Evolutionary conservation across 148 eudicot genomes (phyloP), one percentile per base, ranked within the genome.

Genomic region (Cornus controversa): DNA sequence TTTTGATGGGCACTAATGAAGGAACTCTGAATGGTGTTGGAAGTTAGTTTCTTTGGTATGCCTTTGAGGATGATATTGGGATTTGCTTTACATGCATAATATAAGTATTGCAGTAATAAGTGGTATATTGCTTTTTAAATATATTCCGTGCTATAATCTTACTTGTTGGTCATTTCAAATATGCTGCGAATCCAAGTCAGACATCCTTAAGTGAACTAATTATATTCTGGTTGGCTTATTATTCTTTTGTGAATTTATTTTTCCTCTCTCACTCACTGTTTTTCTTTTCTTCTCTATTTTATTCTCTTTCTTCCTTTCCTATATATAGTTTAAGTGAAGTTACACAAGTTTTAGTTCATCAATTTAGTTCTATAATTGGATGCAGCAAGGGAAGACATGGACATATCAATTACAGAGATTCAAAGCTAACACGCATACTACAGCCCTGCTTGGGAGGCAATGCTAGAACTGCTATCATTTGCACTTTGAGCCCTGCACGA

Each of bases 391-490:
- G 98, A 69, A 89, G 93, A 79, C 91, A 94, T 23, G 98, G 98
- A 37, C 98, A 94, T 74, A 83, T 94, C 71, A 94, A 92, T 71
- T 94, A 92, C 81, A 84, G 98, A 77, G 98, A 94, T 71, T 94
- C 98, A n/a, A 94, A 94, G 83, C 89, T 94, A 67, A 94, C 98
- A 50, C 93, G 97, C 54, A 94, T 94, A 66, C 77, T 94, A 82
- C 98, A 92, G 71, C 98, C 96, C 27, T 88, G 93, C 77, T 77
- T 94, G 86, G 98, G 98, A 74, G 98, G 98, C 82, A 94, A 94
- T 88, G 98, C 97, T 36, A 92, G 98, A 80, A 94, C 98, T 78
- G 89, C 90, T 73, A 94, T 94, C 81, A 90, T 94, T 45, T 94
- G 98, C 86, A 94, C 97, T 71, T 85, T 94, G 81, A 94, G 97